Base-by-base conservation (phyloP, 148 eudicot species). In the Persicaria tinctoria region DNA sequence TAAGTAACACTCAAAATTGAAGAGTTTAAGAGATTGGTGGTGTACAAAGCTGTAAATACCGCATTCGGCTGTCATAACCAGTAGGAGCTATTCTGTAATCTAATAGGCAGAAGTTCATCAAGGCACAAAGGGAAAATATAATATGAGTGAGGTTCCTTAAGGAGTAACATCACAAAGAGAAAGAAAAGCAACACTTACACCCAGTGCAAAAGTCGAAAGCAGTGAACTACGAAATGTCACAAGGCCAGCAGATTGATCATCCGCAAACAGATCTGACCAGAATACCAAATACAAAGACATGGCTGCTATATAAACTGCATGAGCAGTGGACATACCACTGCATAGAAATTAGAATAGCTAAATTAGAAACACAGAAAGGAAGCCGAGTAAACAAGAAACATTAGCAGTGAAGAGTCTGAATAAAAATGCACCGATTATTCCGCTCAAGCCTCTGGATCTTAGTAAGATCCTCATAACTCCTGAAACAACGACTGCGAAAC, bases 201-300 rank as follows among this genome's bases (percentile, higher is more conserved):
- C 98, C 59, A 94, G 78, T 72, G 88, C 80, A 79, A 90, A 94
- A 69, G 90, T 91, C 44, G 98, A 89, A 54, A 94, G 81, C 62
- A 87, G 82, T 76, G 98, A 94, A 78, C 84, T 86, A 63, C 91
- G 88, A 72, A 91, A 84, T 14, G 93, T 91, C 69, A 94, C 44
- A 72, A 78, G 79, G n/a, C 81, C 85, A 73, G 80, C 75, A 47
- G 75, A 59, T 18, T 80, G 82, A 51, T 75, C 77, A 75, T 91
- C 95, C 76, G 90, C 86, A 77, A 79, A 94, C 57, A 94, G 87
- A 75, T 90, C 89, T 59, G 98, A 91, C 97, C 96, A 91, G 88
- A 86, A 91, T 12, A 90, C 98, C 72, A 94, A 94, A 85, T 94
- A 88, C 82, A 90, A 62, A 17, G 98, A 91, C 88, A 88, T 81